Evolutionary conservation across 352 stramenopile genomes (phyloP), one percentile per base, ranked within the genome.

Genomic region (Pythium oligandrum): DNA sequence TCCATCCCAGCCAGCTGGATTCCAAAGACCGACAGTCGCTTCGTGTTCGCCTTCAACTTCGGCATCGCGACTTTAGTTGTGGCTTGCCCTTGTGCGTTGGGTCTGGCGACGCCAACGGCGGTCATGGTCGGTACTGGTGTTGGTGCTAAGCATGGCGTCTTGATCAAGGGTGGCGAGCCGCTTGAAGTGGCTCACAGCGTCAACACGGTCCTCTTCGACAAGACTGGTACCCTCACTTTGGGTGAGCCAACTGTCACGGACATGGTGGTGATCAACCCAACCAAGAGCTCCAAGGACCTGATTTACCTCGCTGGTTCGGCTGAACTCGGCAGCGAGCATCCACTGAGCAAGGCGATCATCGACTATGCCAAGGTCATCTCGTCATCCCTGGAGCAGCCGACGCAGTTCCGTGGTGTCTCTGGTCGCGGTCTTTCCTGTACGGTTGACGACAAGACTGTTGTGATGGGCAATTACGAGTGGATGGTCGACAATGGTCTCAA

Each of bases 81-180:
- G 49, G 96, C 96, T 40, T 99, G 98, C 73, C 98, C 98, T 0
- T 99, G 98, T 77, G 97, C 98, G 1, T 71, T 99, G 12, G 97
- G 97, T 3, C 69, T 99, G 30, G 97, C 97, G 4, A 99, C 97
- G 2, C 98, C 98, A 4, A 99, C 96, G 17, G 96, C 96, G 1
- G 91, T 99, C 8, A 99, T 99, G 95, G 95, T 99, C 8, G 97
- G 97, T 39, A 99, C 96, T 3, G 97, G 97, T 36, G 94, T 99
- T 8, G 97, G 96, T 31, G 97, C 98, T 6, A 77, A 86, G 37
- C 80, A 98, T 58, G 98, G 98, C 32, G 92, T 99, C 44, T 74
- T 99, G 26, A 99, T 99, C 75, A 99, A 99, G 71, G 97, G 97
- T 30, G 98, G 96, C 4, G 86, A 96, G 52, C 83, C 93, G 9